phyloP scores from a whole-genome alignment of 1,284 basidiomycete genomes.

The Pterula multifida region DNA sequence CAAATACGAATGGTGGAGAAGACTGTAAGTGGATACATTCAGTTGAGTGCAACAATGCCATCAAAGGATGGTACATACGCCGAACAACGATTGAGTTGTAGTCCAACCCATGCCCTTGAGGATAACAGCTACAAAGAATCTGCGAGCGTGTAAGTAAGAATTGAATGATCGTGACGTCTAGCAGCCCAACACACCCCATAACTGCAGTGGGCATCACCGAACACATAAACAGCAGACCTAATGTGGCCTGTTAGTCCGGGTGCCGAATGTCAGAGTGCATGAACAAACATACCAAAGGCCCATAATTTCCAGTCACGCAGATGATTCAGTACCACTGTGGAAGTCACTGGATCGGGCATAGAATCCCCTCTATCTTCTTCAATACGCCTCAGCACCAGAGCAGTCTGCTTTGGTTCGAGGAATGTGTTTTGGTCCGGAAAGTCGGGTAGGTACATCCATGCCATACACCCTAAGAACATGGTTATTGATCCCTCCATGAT shows the following conservation, averaged over 20 bases:
- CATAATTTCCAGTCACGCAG: slow-evolving; percentile 31
- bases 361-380: slow-evolving; percentile 33
- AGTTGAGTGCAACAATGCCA: neutral
- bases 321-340: slow-evolving; percentile 22
- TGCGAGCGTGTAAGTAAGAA: neutral
- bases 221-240: slow-evolving; percentile 31
- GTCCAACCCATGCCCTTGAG: slow-evolving; percentile 9
- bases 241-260: no score
- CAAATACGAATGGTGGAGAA: slow-evolving; percentile 7
- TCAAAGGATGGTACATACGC: slow-evolving; percentile 3
- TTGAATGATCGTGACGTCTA: neutral
- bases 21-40: neutral
- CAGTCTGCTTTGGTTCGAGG: slow-evolving; percentile 26
- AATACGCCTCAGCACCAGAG: slow-evolving; percentile 25
- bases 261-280: no score
- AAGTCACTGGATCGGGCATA: slow-evolving; percentile 25
- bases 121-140: slow-evolving; percentile 10
- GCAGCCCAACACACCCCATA: slow-evolving; percentile 9
- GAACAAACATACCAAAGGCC: slow-evolving; percentile 25
- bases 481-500: slow-evolving; percentile 29
- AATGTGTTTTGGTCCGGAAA: slow-evolving; percentile 32
- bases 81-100: slow-evolving; percentile 8
- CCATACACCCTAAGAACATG: slow-evolving; percentile 21
- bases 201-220: slow-evolving; percentile 24
- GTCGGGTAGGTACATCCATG: slow-evolving; percentile 26